These are phyloP conservation scores for Aspergillus eucalypticola DNA, from an alignment of 2,329 filamentous ascomycete species.

Conservation along the genomic window DNA sequence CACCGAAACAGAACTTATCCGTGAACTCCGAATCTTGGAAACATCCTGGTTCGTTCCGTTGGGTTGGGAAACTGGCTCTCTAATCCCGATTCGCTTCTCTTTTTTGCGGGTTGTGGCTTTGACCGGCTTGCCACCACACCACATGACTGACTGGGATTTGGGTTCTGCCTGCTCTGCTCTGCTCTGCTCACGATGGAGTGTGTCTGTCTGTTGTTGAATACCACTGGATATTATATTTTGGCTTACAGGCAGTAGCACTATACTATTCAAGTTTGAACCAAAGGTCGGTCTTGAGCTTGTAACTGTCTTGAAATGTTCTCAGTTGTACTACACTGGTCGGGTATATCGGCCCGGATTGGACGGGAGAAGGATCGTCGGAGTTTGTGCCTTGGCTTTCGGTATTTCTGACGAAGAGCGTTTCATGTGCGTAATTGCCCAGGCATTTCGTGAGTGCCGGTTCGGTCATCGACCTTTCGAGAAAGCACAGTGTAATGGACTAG, in stretches of 20 bases:
- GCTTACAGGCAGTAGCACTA: background rate
- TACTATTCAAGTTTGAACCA: background rate
- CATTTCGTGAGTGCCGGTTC: background rate
- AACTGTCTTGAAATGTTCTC: background rate
- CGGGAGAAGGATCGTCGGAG: background rate
- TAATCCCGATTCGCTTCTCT: no score
- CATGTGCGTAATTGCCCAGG: background rate
- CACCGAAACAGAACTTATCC: no score
- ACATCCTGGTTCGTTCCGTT: no score
- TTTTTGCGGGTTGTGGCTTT: no score
- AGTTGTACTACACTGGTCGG: background rate
- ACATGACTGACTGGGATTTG: background rate
- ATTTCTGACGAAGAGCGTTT: background rate
- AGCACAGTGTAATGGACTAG: no score
- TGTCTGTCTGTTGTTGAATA: background rate
- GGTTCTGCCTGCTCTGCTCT: background rate
- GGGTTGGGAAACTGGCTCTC: no score
- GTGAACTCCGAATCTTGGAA: no score
- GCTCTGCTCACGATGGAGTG: background rate
- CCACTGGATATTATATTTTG: background rate
- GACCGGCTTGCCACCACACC: no score
- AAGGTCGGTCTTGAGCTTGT: background rate
- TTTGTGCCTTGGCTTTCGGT: background rate
- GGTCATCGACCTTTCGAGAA: no score
- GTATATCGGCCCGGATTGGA: background rate